phyloP scores from a whole-genome alignment of 371 early-diverging fungal species.

The Batkoa obscura region DNA sequence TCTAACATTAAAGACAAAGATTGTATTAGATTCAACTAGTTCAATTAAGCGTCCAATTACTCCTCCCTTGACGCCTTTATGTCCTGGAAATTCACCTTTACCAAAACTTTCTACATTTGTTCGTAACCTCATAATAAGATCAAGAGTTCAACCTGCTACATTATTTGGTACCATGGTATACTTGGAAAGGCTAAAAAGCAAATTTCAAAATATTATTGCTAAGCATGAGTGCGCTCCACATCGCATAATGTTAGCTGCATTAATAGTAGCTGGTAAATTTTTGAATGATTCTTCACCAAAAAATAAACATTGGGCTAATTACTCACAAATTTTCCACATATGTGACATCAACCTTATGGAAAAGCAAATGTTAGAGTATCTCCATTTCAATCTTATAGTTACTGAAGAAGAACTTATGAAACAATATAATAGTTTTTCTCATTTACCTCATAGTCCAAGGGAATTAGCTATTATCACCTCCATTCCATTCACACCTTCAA shows the following conservation, averaged over 20 bases:
- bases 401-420: background rate
- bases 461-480: background rate
- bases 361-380: background rate
- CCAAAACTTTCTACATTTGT: slow-evolving; percentile 28
- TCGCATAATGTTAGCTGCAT: slow-evolving; percentile 53
- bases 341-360: background rate
- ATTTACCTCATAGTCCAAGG: background rate
- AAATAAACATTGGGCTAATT: slow-evolving; percentile 58
- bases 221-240: slow-evolving; percentile 43
- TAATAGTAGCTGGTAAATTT: slow-evolving; percentile 51
- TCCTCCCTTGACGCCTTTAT: background rate
- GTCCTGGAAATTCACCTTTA: background rate
- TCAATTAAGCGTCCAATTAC: background rate
- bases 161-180: slow-evolving; percentile 34
- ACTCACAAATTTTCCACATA: slow-evolving; percentile 10
- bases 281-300: slow-evolving; percentile 52
- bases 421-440: background rate
- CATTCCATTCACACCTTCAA: background rate
- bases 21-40: background rate
- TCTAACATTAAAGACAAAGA: background rate
- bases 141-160: slow-evolving; percentile 33
- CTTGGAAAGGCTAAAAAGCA: slow-evolving; percentile 23
- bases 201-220: background rate
- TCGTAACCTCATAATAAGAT: slow-evolving; percentile 24
- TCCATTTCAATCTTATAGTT: background rate